Evolutionary conservation across 805 yeast genomes (phyloP), one percentile per base, ranked within the genome.

Genomic region (Metschnikowia borealis): DNA sequence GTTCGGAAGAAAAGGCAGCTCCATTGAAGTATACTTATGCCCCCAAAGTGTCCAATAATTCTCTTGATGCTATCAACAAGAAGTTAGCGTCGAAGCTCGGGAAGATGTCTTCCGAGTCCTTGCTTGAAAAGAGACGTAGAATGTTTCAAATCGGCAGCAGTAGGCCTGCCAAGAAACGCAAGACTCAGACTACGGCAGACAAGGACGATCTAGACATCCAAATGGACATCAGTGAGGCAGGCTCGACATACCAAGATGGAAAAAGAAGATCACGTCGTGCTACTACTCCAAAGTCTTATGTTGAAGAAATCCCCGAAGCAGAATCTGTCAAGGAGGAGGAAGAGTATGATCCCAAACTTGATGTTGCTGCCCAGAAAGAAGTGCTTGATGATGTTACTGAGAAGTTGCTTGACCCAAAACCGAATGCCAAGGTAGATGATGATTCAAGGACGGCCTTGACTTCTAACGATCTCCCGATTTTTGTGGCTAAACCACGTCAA

Each of bases 91-190:
- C 51, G 17, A 51, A 66, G 3, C 50, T 64, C 1, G 67, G 68
- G 3, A 69, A 67, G 47, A 51, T 61, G 2, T 65, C 70, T 0
- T 50, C 48, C 11, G 67, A 63, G 4, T 46, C 61, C 3, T 57
- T 66, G 14, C 44, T 58, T 6, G 53, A 55, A 18, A 63, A 58
- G 58, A 56, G 61, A 44, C 45, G 53, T 37, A 18, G 56, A 20
- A 26, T 55, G 47, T 39, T 45, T 21, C 42, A 26, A 15, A 33
- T 46, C 11, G 44, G 37, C 15, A 26, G 46, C 26, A 34, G 26
- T 6, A 23, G 21, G 6, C 50, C 50, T 4, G 17, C 37, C n/a
- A 36, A 29, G 29, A 44, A 34, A 34, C 39, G 37, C 5, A 35
- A 29, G 40, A 42, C 23, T 14, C 38, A 29, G 38, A 6, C 32